A percentile compares a stretch with the other conserved stretches of the same genome.
phyloP scores from a whole-genome alignment of 805 yeast genomes.

The Yarrowia deformans region DNA sequence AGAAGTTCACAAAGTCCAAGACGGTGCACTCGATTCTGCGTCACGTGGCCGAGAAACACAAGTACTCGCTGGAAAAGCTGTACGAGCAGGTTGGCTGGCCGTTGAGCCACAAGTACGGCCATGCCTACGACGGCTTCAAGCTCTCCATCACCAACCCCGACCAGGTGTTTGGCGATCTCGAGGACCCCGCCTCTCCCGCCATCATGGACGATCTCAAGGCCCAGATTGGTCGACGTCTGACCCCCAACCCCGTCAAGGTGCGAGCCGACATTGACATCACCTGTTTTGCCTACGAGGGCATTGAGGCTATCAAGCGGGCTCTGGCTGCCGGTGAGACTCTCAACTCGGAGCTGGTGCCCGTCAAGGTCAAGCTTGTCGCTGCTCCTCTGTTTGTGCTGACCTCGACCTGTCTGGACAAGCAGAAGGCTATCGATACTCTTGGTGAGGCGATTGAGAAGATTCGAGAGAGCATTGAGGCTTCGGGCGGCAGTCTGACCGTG shows the following conservation, averaged over 20 bases:
- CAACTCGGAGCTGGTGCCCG: slow-evolving; percentile 83
- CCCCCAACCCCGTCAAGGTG: slow-evolving; percentile 97
- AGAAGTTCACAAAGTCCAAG: slow-evolving; percentile 93
- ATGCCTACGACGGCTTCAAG: slow-evolving; percentile 97
- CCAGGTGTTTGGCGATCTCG: slow-evolving; percentile 80
- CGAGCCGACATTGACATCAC: slow-evolving; percentile 99
- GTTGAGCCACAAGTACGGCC: slow-evolving; percentile 91
- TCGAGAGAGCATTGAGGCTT: slow-evolving; percentile 67
- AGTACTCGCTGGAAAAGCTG: slow-evolving; percentile 81
- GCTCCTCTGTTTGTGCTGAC: slow-evolving; percentile 96
- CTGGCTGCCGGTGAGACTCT: slow-evolving; percentile 84
- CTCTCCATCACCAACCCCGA: slow-evolving; percentile 89
- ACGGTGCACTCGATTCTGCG: slow-evolving; percentile 98
- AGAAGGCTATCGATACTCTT: slow-evolving; percentile 80
- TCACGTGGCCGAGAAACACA: slow-evolving; percentile 97
- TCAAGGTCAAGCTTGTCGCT: slow-evolving; percentile 94
- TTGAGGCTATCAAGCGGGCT: slow-evolving; percentile 93
- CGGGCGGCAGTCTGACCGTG: slow-evolving; percentile 87
- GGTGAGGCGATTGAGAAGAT: slow-evolving; percentile 82
- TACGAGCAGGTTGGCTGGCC: slow-evolving; percentile 98
- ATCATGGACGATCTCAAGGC: slow-evolving; percentile 82
- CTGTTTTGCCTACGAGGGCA: slow-evolving; percentile 96
- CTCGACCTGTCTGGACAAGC: slow-evolving; percentile 90
- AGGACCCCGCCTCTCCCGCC: slow-evolving; percentile 70
- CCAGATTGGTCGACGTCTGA: slow-evolving; percentile 90